These are phyloP conservation scores for Quercus dentata DNA, from an alignment of 306 rosid genomes.

Conservation along the genomic window DNA sequence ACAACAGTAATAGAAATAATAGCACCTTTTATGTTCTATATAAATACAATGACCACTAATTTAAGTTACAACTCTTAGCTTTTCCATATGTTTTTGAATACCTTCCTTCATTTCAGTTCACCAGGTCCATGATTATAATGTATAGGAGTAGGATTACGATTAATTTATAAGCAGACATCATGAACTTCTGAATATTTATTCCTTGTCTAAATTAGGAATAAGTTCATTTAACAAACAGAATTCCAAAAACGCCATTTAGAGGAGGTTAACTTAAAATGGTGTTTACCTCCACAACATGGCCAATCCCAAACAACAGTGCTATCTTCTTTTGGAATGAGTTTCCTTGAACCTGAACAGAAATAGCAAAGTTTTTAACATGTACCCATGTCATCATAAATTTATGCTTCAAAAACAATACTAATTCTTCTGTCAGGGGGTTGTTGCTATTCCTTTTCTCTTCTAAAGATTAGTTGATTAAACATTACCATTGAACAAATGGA, in stretches of 20 bases:
- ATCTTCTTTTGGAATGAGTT: slow-evolving; percentile 96
- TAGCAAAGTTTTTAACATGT: neutral
- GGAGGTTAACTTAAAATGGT: slow-evolving; percentile 8
- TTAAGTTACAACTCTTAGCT: no score
- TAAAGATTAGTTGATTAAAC: neutral
- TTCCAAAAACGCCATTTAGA: slow-evolving; percentile 1
- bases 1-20: neutral
- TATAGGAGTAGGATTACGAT: neutral
- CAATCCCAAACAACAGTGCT: slow-evolving; percentile 72
- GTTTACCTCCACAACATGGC: slow-evolving; percentile 78
- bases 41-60: neutral
- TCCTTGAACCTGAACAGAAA: slow-evolving; percentile 67
- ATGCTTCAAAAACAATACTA: no score
- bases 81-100: no score
- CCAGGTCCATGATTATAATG: no score
- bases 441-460: neutral
- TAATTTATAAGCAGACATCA: slow-evolving; percentile 11
- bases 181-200: slow-evolving; percentile 7
- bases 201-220: slow-evolving; percentile 1
- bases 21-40: neutral
- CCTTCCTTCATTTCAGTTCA: no score
- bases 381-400: neutral
- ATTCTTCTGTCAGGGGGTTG: no score
- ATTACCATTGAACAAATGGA: neutral
- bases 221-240: slow-evolving; percentile 13